Percentiles rank a stretch among this genome's conserved stretches.
phyloP scores from a whole-genome alignment of 2,329 filamentous ascomycete species.

The Thielaviopsis populi region DNA sequence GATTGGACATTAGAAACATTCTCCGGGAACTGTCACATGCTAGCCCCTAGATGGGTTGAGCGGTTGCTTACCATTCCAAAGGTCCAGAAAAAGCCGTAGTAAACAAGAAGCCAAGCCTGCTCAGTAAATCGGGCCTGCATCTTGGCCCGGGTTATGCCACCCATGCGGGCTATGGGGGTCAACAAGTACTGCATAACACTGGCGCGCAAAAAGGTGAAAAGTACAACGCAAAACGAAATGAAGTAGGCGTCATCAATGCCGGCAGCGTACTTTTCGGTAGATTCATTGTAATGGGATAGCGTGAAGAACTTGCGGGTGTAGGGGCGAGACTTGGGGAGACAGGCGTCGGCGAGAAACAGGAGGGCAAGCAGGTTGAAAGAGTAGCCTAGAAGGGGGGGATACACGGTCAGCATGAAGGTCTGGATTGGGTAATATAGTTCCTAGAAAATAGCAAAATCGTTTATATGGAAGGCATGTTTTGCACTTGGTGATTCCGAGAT shows the following conservation, averaged over 20 bases:
- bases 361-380: conserved; percentile 75
- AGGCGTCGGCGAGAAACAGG: conserved; percentile 65
- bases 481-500: background rate
- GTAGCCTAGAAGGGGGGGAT: conserved; percentile 38
- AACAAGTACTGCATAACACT: conserved; percentile 77
- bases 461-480: background rate
- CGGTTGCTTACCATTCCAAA: conserved; percentile 56
- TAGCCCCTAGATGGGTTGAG: background rate
- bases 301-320: conserved; percentile 80
- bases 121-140: conserved; percentile 73
- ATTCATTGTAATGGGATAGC: conserved; percentile 65
- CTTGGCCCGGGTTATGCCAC: conserved; percentile 64
- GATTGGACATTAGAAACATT: conserved; percentile 3
- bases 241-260: conserved; percentile 69
- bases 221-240: conserved; percentile 61
- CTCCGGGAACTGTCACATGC: background rate
- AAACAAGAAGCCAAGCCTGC: conserved; percentile 81
- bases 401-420: conserved; percentile 19
- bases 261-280: conserved; percentile 54
- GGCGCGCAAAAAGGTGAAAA: conserved; percentile 77
- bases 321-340: conserved; percentile 63
- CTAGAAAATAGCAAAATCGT: background rate
- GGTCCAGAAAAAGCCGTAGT: conserved; percentile 69
- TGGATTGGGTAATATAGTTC: background rate
- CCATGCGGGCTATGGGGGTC: conserved; percentile 55